Evolutionary conservation across 73 alveolate genomes (phyloP), one percentile per base, ranked within the genome.

Genomic region (Halteria grandinella): DNA sequence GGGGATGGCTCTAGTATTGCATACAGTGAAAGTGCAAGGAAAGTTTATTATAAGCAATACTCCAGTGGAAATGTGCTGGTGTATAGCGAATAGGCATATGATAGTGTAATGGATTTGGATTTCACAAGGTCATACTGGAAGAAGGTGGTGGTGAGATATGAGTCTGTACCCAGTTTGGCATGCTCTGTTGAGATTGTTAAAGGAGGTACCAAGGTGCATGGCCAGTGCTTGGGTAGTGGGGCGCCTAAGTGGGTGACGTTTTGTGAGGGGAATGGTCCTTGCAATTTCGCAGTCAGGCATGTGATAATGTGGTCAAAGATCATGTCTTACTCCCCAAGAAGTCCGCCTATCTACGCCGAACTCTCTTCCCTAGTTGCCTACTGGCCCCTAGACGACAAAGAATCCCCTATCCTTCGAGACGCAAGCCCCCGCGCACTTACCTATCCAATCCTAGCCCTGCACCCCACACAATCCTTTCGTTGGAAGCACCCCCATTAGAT

Each of bases 401-500:
- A 57, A 11, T 28, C 17, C 33, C 14, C 11, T 10, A 14, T 14
- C 36, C 36, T 57, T 6, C 5, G 2, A 4, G 73, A 57, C 14
- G 7, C 11, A 20, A 32, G 73, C 5, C 52, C 53, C 4, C 11
- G 3, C 20, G 14, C 31, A 29, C 6, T 5, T 8, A 12, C 14
- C 21, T 27, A 27, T 7, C 29, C 23, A 27, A 32, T 57, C 6
- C 17, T 57, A 8, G 23, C 4, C 2, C 7, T 33, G 27, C 73
- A 57, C 36, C 11, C 8, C 4, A 6, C 4, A 15, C 36, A 57
- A 57, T 33, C 8, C 36, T 57, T 57, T 20, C 6, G 29, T 15
- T 57, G 73, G 73, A 57, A 57, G 28, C 27, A 8, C n/a, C 73
- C 53, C 7, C 73, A 57, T 57, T 57, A 57, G 27, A 57, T 57